phyloP scores from a whole-genome alignment of 1,284 basidiomycete genomes.

The Porogramme epimiltina region DNA sequence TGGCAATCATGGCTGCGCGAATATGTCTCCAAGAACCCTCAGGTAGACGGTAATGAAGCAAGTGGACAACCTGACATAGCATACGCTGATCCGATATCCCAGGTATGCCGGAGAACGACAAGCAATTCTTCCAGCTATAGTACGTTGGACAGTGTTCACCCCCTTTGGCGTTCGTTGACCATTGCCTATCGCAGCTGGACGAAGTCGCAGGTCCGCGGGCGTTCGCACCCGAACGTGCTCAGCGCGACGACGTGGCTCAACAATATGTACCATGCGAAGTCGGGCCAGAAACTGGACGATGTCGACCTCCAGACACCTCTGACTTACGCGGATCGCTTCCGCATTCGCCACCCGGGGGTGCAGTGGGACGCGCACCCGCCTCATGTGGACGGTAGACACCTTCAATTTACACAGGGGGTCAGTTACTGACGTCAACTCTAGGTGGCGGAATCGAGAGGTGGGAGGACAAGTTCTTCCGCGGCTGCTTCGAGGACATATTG shows the following conservation, averaged over 20 bases:
- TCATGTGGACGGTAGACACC: conserved; percentile 68
- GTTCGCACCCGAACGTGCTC: conserved; percentile 76
- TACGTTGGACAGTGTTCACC: conserved; percentile 32
- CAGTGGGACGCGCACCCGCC: conserved; percentile 71
- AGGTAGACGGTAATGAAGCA: conserved; percentile 46
- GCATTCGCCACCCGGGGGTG: conserved; percentile 77
- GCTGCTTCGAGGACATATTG: conserved; percentile 69
- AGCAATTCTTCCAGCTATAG: conserved; percentile 77
- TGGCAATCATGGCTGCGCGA: conserved; percentile 62
- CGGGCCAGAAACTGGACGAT: conserved; percentile 41
- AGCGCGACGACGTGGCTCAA: conserved; percentile 63
- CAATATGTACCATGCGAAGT: conserved; percentile 55
- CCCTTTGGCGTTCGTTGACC: not conserved
- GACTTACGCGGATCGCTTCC: conserved; percentile 81
- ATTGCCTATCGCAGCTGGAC: conserved; percentile 54
- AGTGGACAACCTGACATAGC: too few relatives aligned
- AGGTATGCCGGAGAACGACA: conserved; percentile 60
- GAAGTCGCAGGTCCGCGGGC: conserved; percentile 68
- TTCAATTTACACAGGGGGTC: not conserved
- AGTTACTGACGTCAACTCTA: conserved; percentile 23
- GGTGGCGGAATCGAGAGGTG: conserved; percentile 83
- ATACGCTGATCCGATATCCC: not conserved
- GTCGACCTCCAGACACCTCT: conserved; percentile 73
- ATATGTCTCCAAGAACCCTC: conserved; percentile 60
- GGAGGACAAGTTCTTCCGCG: conserved; percentile 76